Base-by-base conservation (phyloP, 148 eudicot genomes). In the Nepenthes gracilis region DNA sequence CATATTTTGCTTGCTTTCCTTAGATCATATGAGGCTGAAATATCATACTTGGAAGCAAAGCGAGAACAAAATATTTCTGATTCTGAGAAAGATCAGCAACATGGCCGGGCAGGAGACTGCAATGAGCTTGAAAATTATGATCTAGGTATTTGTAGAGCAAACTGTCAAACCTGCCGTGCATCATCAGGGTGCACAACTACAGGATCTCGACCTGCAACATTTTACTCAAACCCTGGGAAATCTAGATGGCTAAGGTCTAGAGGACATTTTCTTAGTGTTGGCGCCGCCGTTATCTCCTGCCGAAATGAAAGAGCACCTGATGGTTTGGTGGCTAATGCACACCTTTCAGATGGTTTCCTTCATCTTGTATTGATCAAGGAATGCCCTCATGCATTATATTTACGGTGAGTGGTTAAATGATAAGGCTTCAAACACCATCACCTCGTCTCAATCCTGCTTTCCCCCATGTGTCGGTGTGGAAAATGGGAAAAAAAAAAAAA, bases 301-400 rank as follows among this genome's bases (percentile, higher is more conserved):
- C 79, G 99, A 63, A 94, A 94, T 74, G 99, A 86, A 71, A 89
- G 81, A 62, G 97, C 99, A 34, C 97, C 99, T 12, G 97, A 94
- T 72, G 99, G 99, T 62, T 77, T 94, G 77, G 99, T 89, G 35
- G 97, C 92, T 35, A 87, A 89, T 71, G 99, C 99, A 36, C 99
- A 94, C 68, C 87, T 94, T 67, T 78, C 96, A 57, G 97, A 94
- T 67, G 99, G 97, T 36, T 87, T 80, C 61, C 58, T 94, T 69
- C 91, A 86, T 83, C 85, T 89, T 33, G 76, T 94, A 67, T 74
- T 94, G 62, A 73, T 94, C 35, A 89, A 81, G 65, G 90, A 86
- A 54, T 94, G 99, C 69, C 86, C 95, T 64, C 97, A 71, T 57
- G 79, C 95, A 23, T 76, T 69, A 40, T 94, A 94, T 74, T 70